A percentile compares a stretch with the other conserved stretches of the same genome.
phyloP scores from a whole-genome alignment of 2,329 filamentous ascomycete genomes.

The Sarocladium strictum region DNA sequence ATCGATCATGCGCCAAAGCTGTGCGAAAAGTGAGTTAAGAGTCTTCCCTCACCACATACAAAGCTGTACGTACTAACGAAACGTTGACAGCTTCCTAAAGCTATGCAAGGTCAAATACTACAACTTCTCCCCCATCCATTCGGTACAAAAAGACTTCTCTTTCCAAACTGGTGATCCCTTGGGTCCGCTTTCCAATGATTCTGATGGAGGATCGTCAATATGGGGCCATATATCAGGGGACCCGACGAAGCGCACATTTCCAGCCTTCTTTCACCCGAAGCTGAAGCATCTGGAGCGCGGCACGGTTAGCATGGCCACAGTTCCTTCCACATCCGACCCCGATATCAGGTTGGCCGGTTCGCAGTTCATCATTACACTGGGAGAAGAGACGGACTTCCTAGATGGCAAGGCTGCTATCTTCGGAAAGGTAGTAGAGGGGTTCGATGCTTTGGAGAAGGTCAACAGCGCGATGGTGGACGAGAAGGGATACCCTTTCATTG shows the following conservation, averaged over 20 bases:
- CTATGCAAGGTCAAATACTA: conserved; percentile 99
- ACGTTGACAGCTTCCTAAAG: conserved; percentile 73
- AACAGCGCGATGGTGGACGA: conserved; percentile 85
- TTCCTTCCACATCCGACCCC: conserved; percentile 65
- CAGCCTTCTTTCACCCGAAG: conserved; percentile 78
- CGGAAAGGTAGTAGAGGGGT: conserved; percentile 91
- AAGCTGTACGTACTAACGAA: conserved; percentile 40
- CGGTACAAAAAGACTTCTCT: conserved; percentile 89
- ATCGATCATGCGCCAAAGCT: conserved; percentile 84
- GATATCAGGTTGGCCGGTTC: conserved; percentile 79
- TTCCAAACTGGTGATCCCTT: conserved; percentile 95
- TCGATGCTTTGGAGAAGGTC: conserved; percentile 89
- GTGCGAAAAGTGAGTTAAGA: conserved; percentile 84
- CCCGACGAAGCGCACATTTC: conserved; percentile 68
- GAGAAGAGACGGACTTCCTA: conserved; percentile 81
- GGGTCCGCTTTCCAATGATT: conserved; percentile 74
- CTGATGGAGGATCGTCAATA: conserved; percentile 88
- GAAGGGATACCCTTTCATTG: conserved; percentile 79
- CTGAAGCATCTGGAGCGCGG: conserved; percentile 84
- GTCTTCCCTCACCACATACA: neutral
- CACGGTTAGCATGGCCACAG: conserved; percentile 97
- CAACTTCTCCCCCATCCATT: conserved; percentile 91
- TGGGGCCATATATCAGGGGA: conserved; percentile 73
- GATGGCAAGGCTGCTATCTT: conserved; percentile 95
- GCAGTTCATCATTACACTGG: conserved; percentile 90